These are phyloP conservation scores for Saposhnikovia divaricata DNA, from an alignment of 129 eudicot genomes.

Conservation along the genomic window DNA sequence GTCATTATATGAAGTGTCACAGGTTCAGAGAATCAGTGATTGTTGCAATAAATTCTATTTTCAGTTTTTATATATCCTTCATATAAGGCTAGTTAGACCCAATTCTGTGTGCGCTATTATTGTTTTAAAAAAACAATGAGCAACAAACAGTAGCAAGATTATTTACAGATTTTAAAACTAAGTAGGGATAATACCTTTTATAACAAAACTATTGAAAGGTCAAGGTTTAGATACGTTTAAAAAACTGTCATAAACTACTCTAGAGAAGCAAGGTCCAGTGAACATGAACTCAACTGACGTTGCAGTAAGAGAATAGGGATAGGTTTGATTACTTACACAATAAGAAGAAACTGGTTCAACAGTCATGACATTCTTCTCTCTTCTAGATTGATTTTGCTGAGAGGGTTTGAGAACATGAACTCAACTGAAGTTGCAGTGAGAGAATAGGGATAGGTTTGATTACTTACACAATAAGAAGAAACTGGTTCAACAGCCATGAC, in stretches of 20 bases:
- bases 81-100: not conserved
- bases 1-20: not conserved
- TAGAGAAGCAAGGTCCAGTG: not conserved
- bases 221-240: not conserved
- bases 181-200: not conserved
- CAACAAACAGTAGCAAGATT: not conserved
- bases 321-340: conserved; percentile 40
- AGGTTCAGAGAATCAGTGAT: not conserved
- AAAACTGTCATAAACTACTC: not conserved
- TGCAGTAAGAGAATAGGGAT: not conserved
- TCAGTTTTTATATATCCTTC: not conserved
- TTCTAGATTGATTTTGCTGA: conserved; percentile 29
- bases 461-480: conserved; percentile 66
- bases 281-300: not conserved
- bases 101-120: not conserved
- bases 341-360: conserved; percentile 61
- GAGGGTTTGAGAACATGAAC: not conserved
- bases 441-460: not conserved
- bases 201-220: not conserved
- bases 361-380: conserved; percentile 44
- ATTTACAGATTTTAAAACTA: not conserved
- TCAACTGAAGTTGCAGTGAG: not conserved
- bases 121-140: not conserved
- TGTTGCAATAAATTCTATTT: not conserved
- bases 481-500: conserved; percentile 46